Evolutionary conservation across 176 grass and related monocot genomes (phyloP), one percentile per base, ranked within the genome.

Genomic region (Triticum dicoccoides): DNA sequence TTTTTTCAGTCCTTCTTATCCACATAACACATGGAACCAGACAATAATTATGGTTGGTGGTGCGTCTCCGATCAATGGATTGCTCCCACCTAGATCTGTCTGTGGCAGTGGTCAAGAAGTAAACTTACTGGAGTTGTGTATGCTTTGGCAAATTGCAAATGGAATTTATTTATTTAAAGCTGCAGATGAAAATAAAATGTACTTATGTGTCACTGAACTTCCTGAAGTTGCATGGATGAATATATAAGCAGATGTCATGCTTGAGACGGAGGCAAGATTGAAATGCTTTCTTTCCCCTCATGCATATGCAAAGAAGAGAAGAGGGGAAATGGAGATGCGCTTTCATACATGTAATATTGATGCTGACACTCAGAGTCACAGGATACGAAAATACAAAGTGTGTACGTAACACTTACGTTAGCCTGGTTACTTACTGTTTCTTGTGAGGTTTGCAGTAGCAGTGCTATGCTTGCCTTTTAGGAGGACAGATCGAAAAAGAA

Each of bases 1-100:
- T 37, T 72, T 21, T 61, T 44, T 33, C 14, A 47, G 17, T 21
- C 21, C 69, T 21, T 45, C 69, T 21, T 45, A 73, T 39, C 20
- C 42, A 73, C 42, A 23, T 65, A 38, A 11, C 41, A 25, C 6
- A 25, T 80, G 59, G 8, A 58, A 62, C 38, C 4, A 83, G 51
- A 24, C 27, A 73, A 86, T 89, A 20, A 89, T 86, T 72, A 83
- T 75, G 86, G 64, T 89, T 78, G 74, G 83, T 80, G 79, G 73
- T 38, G 80, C 42, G 66, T 83, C 45, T 67, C 61, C 78, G 44
- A 39, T 92, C 69, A 33, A 79, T 85, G 71, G 32, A 49, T 78
- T 24, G 66, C 39, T 59, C 66, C 83, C 80, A 80, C 75, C 67
- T 25, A 45, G 11, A 87, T 76, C 66, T 87, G 80, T 80, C 66